Evolutionary conservation across 176 grass and related monocot species (phyloP), one percentile per base, ranked within the genome.

Genomic region (Stipa capillata): DNA sequence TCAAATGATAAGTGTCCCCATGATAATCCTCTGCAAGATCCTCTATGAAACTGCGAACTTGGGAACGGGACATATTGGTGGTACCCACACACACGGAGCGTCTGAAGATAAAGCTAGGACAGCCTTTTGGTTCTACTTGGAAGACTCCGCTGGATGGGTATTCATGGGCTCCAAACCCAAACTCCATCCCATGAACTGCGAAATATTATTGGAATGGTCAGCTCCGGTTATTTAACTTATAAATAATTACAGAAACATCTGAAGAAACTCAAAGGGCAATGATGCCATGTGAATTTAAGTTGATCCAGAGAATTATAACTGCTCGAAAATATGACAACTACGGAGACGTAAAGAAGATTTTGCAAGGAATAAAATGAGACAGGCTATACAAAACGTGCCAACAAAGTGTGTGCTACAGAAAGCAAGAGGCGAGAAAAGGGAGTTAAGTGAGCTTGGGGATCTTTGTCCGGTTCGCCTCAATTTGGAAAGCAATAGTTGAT

Each of bases 181-280:
- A 97, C 49, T 94, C 94, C 91, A 85, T 94, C 56, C 91, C 94
- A 90, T 94, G 94, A 24, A 87, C 94, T 97, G 79, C 18, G 54
- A 65, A 79, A 36, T 58, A 51, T 37, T 31, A 55, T 8, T 44
- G 24, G 35, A 87, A 65, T 31, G 23, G 2, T 53, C 23, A 73
- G 10, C 14, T 48, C 40, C 10, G 1, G 37, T 54, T 44, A 45
- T 16, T 2, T 3, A 79, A 13, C 48, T 27, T 54, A 31, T 5
- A 68, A 48, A 66, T 14, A 27, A 18, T 7, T 64, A 14, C 69
- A 62, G 34, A 29, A 74, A 24, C 33, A 56, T 29, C 8, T 24
- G 21, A 21, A 58, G 52, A 32, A 27, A 43, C 12, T 29, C 20
- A 23, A 43, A 3, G 27, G 25, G 67, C 64, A 75, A 54, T 13